phyloP scores from a whole-genome alignment of 2,329 filamentous ascomycete species.

The Lachnellula subtilissima region DNA sequence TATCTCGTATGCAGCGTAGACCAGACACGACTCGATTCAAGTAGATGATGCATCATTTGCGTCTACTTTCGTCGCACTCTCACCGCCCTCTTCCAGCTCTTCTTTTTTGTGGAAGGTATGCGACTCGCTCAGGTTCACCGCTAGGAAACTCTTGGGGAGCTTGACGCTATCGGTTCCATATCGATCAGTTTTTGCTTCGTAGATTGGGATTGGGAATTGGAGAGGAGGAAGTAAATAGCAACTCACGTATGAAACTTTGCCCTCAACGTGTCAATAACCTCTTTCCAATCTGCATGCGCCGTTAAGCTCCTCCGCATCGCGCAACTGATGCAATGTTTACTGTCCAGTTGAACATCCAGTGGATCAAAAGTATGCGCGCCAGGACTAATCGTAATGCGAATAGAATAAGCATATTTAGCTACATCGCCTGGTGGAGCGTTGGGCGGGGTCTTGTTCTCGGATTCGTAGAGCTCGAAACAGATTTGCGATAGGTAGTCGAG shows the following conservation, averaged over 20 bases:
- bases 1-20: too few species aligned
- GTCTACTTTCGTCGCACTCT: neutral
- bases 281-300: constrained; percentile 89
- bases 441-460: constrained; percentile 56
- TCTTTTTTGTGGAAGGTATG: constrained; percentile 33
- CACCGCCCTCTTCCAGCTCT: constrained; percentile 9
- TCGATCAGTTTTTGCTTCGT: constrained; percentile 1
- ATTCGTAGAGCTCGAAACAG: constrained; percentile 96
- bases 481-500: constrained; percentile 97
- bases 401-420: constrained; percentile 75
- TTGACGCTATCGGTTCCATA: constrained; percentile 27
- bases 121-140: constrained; percentile 33
- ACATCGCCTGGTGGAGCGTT: constrained; percentile 26
- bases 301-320: constrained; percentile 87
- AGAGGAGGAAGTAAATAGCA: neutral
- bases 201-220: neutral
- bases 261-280: constrained; percentile 90
- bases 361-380: constrained; percentile 97
- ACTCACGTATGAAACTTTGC: constrained; percentile 91
- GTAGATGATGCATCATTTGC: neutral
- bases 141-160: constrained; percentile 33
- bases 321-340: constrained; percentile 92
- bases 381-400: constrained; percentile 91
- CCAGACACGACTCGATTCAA: too few species aligned
- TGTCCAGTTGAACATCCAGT: constrained; percentile 92